phyloP scores from a whole-genome alignment of 2,329 filamentous ascomycete species.

The Fusarium annulatum region DNA sequence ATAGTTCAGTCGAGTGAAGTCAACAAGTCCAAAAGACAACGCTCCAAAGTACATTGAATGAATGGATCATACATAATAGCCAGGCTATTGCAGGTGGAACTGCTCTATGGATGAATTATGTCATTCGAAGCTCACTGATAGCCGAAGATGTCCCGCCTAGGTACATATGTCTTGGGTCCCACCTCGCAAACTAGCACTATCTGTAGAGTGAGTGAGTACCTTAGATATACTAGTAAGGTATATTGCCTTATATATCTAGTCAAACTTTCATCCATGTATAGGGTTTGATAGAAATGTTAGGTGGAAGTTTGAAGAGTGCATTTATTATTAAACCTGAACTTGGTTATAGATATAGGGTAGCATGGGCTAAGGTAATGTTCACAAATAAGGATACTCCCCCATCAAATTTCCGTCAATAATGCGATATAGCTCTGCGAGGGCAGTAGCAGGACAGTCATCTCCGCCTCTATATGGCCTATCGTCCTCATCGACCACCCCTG shows the following conservation, averaged over 20 bases:
- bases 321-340: background rate
- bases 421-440: slow-evolving; percentile 11
- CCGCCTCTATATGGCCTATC: slow-evolving; percentile 5
- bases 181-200: background rate
- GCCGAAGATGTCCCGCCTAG: slow-evolving; percentile 24
- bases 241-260: background rate
- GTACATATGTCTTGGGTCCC: background rate
- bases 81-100: slow-evolving; percentile 11
- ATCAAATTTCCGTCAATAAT: slow-evolving; percentile 22
- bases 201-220: background rate
- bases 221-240: background rate
- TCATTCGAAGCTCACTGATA: slow-evolving; percentile 16
- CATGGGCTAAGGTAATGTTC: background rate
- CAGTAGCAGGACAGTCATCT: background rate
- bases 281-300: background rate
- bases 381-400: slow-evolving; percentile 17
- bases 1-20: background rate
- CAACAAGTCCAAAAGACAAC: background rate
- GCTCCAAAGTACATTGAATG: background rate
- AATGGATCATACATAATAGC: slow-evolving; percentile 14
- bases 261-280: background rate
- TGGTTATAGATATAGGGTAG: background rate
- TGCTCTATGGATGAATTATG: slow-evolving; percentile 27
- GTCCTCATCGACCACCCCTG: background rate
- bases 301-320: background rate